A percentile compares a stretch with the other conserved stretches of the same genome.
Evolutionary conservation across 768 basidiomycete species (phyloP).

Genomic region (Tricholoma matsutake): DNA sequence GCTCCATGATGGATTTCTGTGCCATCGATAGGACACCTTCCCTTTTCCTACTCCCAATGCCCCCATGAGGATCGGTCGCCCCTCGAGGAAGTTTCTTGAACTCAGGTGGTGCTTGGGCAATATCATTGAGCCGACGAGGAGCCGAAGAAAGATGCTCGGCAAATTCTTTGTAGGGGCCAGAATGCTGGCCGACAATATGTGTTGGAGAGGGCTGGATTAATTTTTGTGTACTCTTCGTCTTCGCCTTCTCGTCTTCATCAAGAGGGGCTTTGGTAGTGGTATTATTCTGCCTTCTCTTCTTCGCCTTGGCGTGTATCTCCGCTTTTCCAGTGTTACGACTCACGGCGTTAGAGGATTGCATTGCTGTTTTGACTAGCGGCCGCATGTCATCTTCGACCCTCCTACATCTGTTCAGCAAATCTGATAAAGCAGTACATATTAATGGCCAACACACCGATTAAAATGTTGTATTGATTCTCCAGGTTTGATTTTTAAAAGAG

Average conservation of each 20-base stretch:
- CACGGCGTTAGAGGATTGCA: constrained; percentile 52
- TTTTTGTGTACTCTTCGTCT: constrained; percentile 4
- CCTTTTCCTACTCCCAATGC: constrained; percentile 25
- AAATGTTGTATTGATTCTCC: constrained; percentile 77
- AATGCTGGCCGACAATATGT: constrained; percentile 19
- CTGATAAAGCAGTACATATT: neutral
- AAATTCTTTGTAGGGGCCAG: constrained; percentile 46
- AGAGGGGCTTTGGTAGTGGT: constrained; percentile 11
- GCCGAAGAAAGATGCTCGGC: constrained; percentile 44
- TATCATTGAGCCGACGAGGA: constrained; percentile 45
- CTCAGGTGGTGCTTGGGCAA: constrained; percentile 27
- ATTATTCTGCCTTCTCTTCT: constrained; percentile 17
- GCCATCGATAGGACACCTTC: constrained; percentile 66
- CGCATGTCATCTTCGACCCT: constrained; percentile 74
- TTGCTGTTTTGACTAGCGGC: constrained; percentile 57
- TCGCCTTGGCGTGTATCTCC: constrained; percentile 31
- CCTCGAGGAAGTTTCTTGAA: constrained; percentile 34
- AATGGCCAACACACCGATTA: constrained; percentile 49
- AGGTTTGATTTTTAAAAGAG: constrained; percentile 47
- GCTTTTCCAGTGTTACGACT: constrained; percentile 43
- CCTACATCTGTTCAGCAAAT: constrained; percentile 33
- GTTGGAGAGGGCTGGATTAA: neutral
- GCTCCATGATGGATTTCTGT: constrained; percentile 74
- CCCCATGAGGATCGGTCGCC: constrained; percentile 20
- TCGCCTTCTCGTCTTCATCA: constrained; percentile 13